phyloP scores from a whole-genome alignment of 2,329 filamentous ascomycete species.

The Stemphylium beticola region DNA sequence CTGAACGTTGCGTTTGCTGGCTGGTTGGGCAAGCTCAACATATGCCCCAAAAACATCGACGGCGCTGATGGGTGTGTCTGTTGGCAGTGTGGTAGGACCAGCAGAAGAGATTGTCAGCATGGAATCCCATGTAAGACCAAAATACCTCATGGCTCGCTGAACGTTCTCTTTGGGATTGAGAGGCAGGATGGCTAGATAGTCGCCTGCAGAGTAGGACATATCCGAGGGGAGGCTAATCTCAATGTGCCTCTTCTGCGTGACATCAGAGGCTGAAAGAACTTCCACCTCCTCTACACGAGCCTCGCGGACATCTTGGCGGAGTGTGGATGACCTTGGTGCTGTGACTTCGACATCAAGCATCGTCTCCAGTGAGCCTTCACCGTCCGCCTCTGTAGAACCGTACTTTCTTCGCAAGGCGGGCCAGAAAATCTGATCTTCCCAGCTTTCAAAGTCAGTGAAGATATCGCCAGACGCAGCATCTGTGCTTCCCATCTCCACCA shows the following conservation, averaged over 20 bases:
- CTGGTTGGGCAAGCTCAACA: constrained; percentile 74
- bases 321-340: constrained; percentile 41
- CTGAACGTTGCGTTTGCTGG: constrained; percentile 67
- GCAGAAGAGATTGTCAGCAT: constrained; percentile 65
- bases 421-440: constrained; percentile 49
- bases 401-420: constrained; percentile 44
- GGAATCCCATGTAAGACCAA: constrained; percentile 72
- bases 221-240: constrained; percentile 53
- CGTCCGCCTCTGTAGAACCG: constrained; percentile 31
- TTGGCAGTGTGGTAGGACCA: constrained; percentile 71
- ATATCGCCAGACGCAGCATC: constrained; percentile 50
- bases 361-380: constrained; percentile 32
- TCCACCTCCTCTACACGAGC: constrained; percentile 43
- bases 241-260: constrained; percentile 48
- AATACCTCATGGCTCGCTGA: constrained; percentile 67
- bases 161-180: constrained; percentile 70
- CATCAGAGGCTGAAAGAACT: constrained; percentile 36
- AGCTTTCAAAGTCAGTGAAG: constrained; percentile 51
- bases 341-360: constrained; percentile 43
- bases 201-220: constrained; percentile 72
- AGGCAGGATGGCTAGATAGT: constrained; percentile 77
- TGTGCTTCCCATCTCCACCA: constrained; percentile 43
- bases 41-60: constrained; percentile 71
- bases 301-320: constrained; percentile 48
- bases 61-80: constrained; percentile 65